Evolutionary conservation across 805 yeast genomes (phyloP).

Genomic region (Starmerella bombi): DNA sequence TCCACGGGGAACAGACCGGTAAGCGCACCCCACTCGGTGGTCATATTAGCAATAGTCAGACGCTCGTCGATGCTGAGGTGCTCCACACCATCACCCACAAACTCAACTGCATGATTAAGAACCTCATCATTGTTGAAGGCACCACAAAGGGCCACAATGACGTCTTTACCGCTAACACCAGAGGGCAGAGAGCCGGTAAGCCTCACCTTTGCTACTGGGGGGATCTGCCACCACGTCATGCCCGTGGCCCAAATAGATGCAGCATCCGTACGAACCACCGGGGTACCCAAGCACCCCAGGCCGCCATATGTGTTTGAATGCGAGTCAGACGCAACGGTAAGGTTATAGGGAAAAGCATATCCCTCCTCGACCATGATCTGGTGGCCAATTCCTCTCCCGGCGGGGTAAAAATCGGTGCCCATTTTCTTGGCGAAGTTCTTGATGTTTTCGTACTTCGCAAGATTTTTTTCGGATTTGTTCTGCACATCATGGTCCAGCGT

Average conservation of each 20-base stretch:
- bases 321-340: slow-evolving; percentile 94
- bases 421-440: slow-evolving; percentile 80
- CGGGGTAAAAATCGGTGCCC: slow-evolving; percentile 93
- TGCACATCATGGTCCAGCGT: slow-evolving; percentile 98
- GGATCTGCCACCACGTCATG: slow-evolving; percentile 99
- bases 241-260: slow-evolving; percentile 99
- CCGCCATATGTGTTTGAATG: slow-evolving; percentile 98
- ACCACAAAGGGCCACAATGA: slow-evolving; percentile 92
- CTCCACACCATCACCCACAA: slow-evolving; percentile 24
- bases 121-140: slow-evolving; percentile 84
- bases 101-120: slow-evolving; percentile 42
- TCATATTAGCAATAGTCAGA: slow-evolving; percentile 75
- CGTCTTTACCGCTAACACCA: slow-evolving; percentile 93
- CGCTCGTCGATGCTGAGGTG: slow-evolving; percentile 25
- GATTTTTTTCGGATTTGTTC: slow-evolving; percentile 75
- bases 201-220: slow-evolving; percentile 93
- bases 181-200: slow-evolving; percentile 65
- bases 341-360: slow-evolving; percentile 84
- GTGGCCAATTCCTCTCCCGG: slow-evolving; percentile 98
- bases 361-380: slow-evolving; percentile 99
- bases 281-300: slow-evolving; percentile 88
- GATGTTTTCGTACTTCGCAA: slow-evolving; percentile 77
- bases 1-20: slow-evolving; percentile 98
- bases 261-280: slow-evolving; percentile 96
- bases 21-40: slow-evolving; percentile 98